Evolutionary conservation across 2,329 filamentous ascomycete species (phyloP), one percentile per base, ranked within the genome.

Genomic region (Zymoseptoria tritici): DNA sequence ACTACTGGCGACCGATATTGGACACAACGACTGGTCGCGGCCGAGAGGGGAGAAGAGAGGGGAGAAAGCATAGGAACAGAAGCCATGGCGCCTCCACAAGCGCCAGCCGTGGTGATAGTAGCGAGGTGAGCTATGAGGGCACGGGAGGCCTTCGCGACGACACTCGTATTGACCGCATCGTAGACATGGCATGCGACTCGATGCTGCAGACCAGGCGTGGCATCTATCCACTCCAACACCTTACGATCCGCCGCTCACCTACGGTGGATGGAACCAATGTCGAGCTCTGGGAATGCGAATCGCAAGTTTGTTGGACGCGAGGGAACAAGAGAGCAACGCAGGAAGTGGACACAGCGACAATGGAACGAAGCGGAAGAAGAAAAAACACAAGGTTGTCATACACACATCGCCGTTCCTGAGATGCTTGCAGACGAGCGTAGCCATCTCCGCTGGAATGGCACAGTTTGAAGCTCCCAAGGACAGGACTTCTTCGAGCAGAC

Each of bases 151-250:
- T 50, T 8, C 5, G 36, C 13, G 16, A n/a, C 36, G 36, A 11
- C 16, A 7, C 36, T 7, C 13, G n/a, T 11, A 46, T 11, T 46
- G 16, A 46, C 36, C 13, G 26, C 57, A 21, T 55, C 20, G 22
- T 21, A 87, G 94, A 76, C 94, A 99, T 75, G 94, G 94, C 71
- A 90, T 92, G 68, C 88, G 94, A 67, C 87, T 99, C 60, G 94
- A 99, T 74, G 91, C 91, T 58, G 91, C 92, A 63, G 92, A 99
- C 80, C 91, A 92, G 73, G 85, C 90, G 74, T 99, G 94, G 94
- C 91, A 97, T 74, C 82, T 96, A 57, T 89, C 89, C 29, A 96
- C 94, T 5, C 89, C 92, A 1, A 92, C 91, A 5, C 94, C 94
- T 1, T 99, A 97, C 79, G 93, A 99, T 66, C 90, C 94, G 66